Evolutionary conservation across 129 eudicot genomes (phyloP), one percentile per base, ranked within the genome.

Genomic region (Scalesia atractyloides): DNA sequence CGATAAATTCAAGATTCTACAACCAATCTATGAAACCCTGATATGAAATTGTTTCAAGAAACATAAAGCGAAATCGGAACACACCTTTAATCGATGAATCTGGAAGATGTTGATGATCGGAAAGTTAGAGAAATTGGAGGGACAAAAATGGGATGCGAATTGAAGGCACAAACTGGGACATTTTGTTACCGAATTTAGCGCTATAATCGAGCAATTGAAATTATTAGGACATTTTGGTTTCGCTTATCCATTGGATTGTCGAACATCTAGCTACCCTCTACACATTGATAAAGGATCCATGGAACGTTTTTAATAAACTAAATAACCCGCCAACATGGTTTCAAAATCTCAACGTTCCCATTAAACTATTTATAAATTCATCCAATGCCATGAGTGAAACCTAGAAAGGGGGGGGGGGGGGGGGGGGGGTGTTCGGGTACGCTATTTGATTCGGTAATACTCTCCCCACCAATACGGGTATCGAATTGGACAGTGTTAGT

Each of bases 81-180:
- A 62, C n/a, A 77, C 81, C 81, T 77, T 61, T 16, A 64, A 77
- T 77, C 5, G 11, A 34, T 77, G 76, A 62, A 77, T 36, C 46
- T 26, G 48, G 66, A 61, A 77, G 70, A 77, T 51, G 64, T 12
- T 37, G 66, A 77, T 77, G 37, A 61, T 17, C 1, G 46, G 58
- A 75, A 65, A 59, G 15, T 63, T 71, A 43, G 52, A 75, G 54
- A 46, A 39, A 58, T 67, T 43, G 50, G 63, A 5, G 37, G 37
- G 43, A 67, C 5, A 14, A 65, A 46, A 56, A 48, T 37, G 49
- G 75, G 54, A 60, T 61, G 75, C 20, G 64, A 77, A 60, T 61
- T 37, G 71, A 69, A 61, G 26, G 70, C 81, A 69, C 0, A 77
- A 68, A 48, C 3, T 49, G 50, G 18, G 12, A 34, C 64, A 61